Conservation (phyloP, 2,329 filamentous ascomycete genomes). For the Cytospora piceae region DNA sequence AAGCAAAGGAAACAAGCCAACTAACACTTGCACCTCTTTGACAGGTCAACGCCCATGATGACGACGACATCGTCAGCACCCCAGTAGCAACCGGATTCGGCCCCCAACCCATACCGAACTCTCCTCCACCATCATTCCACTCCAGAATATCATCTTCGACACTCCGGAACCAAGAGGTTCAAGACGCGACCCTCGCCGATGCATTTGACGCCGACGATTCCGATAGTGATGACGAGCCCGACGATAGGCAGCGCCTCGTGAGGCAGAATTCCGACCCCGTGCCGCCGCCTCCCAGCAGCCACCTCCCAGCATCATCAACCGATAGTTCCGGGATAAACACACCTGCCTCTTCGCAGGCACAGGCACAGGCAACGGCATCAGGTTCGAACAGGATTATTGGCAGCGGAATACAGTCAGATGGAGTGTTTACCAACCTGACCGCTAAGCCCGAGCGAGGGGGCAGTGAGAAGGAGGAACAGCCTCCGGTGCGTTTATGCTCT, state of each 20-base stretch:
- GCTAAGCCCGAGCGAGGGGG: slow-evolving; percentile 85
- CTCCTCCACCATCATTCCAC: slow-evolving; percentile 82
- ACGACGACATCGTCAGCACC: slow-evolving; percentile 51
- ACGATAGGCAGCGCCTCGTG: slow-evolving; percentile 87
- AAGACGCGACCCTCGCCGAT: slow-evolving; percentile 81
- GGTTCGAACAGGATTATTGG: slow-evolving; percentile 58
- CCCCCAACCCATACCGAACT: slow-evolving; percentile 53
- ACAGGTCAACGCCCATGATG: slow-evolving; percentile 63
- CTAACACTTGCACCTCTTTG: slow-evolving; percentile 16
- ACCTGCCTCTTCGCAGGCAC: slow-evolving; percentile 33
- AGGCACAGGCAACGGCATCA: slow-evolving; percentile 31
- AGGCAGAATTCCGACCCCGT: slow-evolving; percentile 52
- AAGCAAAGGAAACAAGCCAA: not conserved
- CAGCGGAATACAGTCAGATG: slow-evolving; percentile 80
- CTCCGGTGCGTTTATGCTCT: slow-evolving; percentile 70
- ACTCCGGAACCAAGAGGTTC: slow-evolving; percentile 48
- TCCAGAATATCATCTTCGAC: slow-evolving; percentile 75
- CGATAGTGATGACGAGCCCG: slow-evolving; percentile 73
- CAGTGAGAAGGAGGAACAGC: slow-evolving; percentile 82
- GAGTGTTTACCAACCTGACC: slow-evolving; percentile 93
- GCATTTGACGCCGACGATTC: slow-evolving; percentile 86
- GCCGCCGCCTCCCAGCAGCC: slow-evolving; percentile 21
- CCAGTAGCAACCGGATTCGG: slow-evolving; percentile 39
- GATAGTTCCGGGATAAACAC: slow-evolving; percentile 29
- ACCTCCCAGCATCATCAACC: slow-evolving; percentile 2